Conservation (phyloP, 441 rosid species). For the Jatropha multifida region DNA sequence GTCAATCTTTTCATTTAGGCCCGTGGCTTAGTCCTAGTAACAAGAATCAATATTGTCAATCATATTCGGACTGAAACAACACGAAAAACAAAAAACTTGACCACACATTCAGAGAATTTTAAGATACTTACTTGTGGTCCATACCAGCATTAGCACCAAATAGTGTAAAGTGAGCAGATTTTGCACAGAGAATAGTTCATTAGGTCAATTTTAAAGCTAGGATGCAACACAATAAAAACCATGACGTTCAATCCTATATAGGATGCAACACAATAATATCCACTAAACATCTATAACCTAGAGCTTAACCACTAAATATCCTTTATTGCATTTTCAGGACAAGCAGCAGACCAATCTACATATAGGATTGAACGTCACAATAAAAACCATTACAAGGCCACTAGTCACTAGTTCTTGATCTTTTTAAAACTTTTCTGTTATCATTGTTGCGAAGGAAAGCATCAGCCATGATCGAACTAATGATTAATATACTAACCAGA, state of each 20-base stretch:
- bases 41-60: not conserved
- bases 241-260: too few relatives aligned
- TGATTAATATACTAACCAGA: too few relatives aligned
- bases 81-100: not conserved
- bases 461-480: not conserved
- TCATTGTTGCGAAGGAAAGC: not conserved
- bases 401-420: not conserved
- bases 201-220: not conserved
- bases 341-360: not conserved
- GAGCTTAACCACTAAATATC: not conserved
- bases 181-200: not conserved
- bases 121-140: not conserved
- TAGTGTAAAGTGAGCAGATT: not conserved
- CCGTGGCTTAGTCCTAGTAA: not conserved
- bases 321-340: not conserved
- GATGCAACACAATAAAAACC: constrained; percentile 5
- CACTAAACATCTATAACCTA: too few relatives aligned
- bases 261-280: constrained; percentile 1
- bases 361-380: not conserved
- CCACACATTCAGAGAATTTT: not conserved
- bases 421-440: not conserved
- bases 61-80: not conserved
- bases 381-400: not conserved
- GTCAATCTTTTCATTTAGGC: not conserved
- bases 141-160: not conserved